Conservation (phyloP, 345 rosid species). For the Combretum micranthum region DNA sequence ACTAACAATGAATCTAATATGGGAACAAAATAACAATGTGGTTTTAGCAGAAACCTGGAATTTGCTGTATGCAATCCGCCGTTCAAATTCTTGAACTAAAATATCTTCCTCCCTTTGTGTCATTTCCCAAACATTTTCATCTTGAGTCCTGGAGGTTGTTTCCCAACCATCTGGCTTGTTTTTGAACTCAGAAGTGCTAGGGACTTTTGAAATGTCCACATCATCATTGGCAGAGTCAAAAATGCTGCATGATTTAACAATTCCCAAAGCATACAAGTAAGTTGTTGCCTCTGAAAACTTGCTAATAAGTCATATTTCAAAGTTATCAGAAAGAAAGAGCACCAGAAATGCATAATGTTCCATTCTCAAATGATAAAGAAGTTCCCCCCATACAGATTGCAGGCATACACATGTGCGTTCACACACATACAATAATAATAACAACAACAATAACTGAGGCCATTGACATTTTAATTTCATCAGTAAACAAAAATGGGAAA, state of each 20-base stretch:
- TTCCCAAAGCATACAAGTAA: background rate
- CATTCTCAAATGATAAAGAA: too few species aligned
- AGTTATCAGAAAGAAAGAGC: background rate
- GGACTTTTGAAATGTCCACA: slow-evolving; percentile 43
- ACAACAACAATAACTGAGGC: too few species aligned
- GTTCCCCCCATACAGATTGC: too few species aligned
- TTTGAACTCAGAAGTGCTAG: slow-evolving; percentile 58
- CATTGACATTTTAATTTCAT: too few species aligned
- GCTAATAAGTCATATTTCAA: background rate
- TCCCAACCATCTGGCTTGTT: slow-evolving; percentile 99
- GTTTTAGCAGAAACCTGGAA: slow-evolving; percentile 48
- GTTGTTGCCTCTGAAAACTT: background rate
- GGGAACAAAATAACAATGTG: background rate
- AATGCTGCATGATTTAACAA: slow-evolving; percentile 36
- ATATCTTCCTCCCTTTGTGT: slow-evolving; percentile 96
- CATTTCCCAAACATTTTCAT: slow-evolving; percentile 93
- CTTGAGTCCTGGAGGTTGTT: slow-evolving; percentile 69
- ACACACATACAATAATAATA: too few species aligned
- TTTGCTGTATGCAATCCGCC: slow-evolving; percentile 77
- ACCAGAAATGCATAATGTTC: too few species aligned
- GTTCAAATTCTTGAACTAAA: slow-evolving; percentile 90
- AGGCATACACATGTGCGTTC: too few species aligned
- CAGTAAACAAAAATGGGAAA: too few species aligned
- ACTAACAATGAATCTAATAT: background rate
- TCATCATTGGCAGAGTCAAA: slow-evolving; percentile 63